These are phyloP conservation scores for Inosperma sp. DNA, from an alignment of 768 basidiomycete genomes.

Conservation along the genomic window DNA sequence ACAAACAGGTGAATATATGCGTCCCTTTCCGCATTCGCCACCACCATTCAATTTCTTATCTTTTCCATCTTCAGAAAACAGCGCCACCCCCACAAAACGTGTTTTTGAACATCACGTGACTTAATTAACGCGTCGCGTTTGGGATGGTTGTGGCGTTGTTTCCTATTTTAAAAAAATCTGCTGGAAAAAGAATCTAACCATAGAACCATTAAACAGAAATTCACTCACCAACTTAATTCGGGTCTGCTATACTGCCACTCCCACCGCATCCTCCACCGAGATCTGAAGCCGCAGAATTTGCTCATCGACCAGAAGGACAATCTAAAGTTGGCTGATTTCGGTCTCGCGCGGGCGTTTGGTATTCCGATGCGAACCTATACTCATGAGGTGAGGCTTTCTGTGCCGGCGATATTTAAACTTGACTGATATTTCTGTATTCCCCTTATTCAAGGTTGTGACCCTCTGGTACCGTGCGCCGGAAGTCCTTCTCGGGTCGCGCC, in stretches of 20 bases:
- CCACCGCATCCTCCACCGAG: conserved; percentile 93
- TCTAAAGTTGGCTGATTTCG: conserved; percentile 95
- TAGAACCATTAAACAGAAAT: conserved; percentile 62
- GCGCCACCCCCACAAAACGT: background rate
- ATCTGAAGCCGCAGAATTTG: conserved; percentile 94
- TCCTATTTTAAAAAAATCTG: background rate
- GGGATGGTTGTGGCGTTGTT: conserved; percentile 2
- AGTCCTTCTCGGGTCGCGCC: conserved; percentile 90
- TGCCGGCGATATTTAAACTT: conserved; percentile 3
- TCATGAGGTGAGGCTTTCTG: conserved; percentile 66
- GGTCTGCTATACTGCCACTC: conserved; percentile 94
- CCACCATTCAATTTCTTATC: background rate
- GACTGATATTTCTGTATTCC: conserved; percentile 15
- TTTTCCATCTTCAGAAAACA: background rate
- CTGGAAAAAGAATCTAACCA: conserved; percentile 6
- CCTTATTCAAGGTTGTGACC: conserved; percentile 77
- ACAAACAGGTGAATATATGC: too few relatives aligned
- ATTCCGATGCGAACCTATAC: conserved; percentile 99
- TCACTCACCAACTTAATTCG: conserved; percentile 87
- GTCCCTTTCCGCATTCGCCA: too few relatives aligned
- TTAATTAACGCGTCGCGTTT: conserved; percentile 22
- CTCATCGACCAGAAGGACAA: conserved; percentile 87
- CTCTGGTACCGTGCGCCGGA: conserved; percentile 99
- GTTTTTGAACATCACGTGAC: conserved; percentile 29
- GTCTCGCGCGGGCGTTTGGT: conserved; percentile 93